phyloP scores from a whole-genome alignment of 805 yeast species.

The Helenozyma baotianmanensis region DNA sequence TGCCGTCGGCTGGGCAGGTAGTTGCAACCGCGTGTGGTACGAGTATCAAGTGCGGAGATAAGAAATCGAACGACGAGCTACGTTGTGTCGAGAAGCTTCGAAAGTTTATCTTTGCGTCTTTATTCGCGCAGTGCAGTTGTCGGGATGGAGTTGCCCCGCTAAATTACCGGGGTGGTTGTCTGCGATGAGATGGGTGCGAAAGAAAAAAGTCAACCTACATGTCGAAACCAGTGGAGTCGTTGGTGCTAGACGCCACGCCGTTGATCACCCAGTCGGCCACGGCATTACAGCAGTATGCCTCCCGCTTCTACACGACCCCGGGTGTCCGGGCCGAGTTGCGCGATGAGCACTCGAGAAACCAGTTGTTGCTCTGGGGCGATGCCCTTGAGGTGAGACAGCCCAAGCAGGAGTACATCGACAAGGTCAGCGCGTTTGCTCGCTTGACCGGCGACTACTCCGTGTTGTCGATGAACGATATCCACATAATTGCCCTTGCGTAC shows the following conservation, averaged over 20 bases:
- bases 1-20: no score
- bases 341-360: conserved; percentile 79
- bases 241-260: conserved; percentile 84
- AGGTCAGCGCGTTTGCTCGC: conserved; percentile 71
- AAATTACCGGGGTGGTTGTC: no score
- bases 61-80: no score
- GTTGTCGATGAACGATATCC: conserved; percentile 85
- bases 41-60: no score
- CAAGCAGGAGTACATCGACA: conserved; percentile 52
- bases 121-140: no score
- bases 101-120: no score
- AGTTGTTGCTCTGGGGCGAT: conserved; percentile 78
- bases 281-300: conserved; percentile 65
- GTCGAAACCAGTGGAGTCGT: conserved; percentile 9
- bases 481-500: conserved; percentile 84
- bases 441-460: conserved; percentile 90
- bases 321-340: conserved; percentile 83
- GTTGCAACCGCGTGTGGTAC: no score
- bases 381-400: conserved; percentile 74
- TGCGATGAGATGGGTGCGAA: conserved; percentile 15
- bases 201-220: conserved; percentile 1
- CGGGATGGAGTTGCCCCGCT: no score
- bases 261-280: conserved; percentile 80
- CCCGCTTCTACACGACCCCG: conserved; percentile 80
- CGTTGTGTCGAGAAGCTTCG: no score